Conservation (phyloP, 768 basidiomycete species). For the Grammothele lineata region DNA sequence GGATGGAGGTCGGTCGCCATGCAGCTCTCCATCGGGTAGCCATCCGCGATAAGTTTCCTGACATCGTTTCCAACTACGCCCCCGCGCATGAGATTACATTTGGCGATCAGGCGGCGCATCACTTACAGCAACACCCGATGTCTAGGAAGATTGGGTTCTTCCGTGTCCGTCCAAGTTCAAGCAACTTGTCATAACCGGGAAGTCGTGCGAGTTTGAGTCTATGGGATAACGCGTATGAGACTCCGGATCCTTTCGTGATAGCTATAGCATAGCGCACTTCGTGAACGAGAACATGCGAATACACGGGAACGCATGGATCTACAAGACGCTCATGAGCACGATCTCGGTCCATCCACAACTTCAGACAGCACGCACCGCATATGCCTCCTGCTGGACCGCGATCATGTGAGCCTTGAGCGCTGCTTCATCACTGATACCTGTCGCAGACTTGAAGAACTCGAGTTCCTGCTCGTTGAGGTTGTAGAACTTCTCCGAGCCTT, state of each 20-base stretch:
- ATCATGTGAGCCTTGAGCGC: constrained; percentile 24
- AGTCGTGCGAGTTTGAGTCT: constrained; percentile 14
- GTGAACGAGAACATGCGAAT: constrained; percentile 16
- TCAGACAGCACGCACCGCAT: constrained; percentile 11
- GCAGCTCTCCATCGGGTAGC: constrained; percentile 34
- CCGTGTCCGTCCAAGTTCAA: constrained; percentile 32
- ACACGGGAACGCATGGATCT: constrained; percentile 20
- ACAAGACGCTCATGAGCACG: not conserved
- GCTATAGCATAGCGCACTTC: constrained; percentile 1
- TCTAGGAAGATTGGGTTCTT: constrained; percentile 35
- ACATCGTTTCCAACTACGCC: constrained; percentile 36
- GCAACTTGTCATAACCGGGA: constrained; percentile 15
- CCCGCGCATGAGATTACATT: not conserved
- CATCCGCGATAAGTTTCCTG: constrained; percentile 35
- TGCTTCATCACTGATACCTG: constrained; percentile 24
- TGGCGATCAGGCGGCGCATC: too few species aligned
- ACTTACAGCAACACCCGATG: constrained; percentile 38
- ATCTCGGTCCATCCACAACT: too few species aligned
- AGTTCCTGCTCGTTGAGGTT: constrained; percentile 5
- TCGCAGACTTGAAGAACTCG: constrained; percentile 16
- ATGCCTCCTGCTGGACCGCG: constrained; percentile 21
- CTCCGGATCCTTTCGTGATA: not conserved
- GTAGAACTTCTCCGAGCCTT: constrained; percentile 3
- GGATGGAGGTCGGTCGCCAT: constrained; percentile 31
- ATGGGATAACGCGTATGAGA: not conserved